Base-by-base conservation (phyloP, 371 early-diverging fungal species). In the Actinomucor elegans region DNA sequence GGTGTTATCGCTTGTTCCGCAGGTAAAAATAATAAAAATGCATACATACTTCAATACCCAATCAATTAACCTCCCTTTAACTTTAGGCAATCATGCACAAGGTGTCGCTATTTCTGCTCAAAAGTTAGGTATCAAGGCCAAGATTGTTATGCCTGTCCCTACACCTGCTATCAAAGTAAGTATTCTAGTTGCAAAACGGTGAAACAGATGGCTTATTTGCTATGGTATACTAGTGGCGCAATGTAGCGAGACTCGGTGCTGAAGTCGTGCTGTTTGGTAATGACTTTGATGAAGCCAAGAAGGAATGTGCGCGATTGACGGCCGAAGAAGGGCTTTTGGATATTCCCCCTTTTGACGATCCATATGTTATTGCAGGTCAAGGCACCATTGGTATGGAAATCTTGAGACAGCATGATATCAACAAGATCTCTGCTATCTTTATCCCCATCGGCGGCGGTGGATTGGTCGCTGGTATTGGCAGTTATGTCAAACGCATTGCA, bases 1-100 rank as follows among this genome's bases (percentile, higher is more conserved):
- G 98, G 98, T 4, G 94, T 98, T 27, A 90, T 97, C 54, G 94
- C 94, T n/a, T 93, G 94, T 57, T 94, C 94, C 32, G 97, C 97
- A 8, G 97, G 88, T 72, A 69, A 46, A 14, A 6, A 11, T 23
- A 27, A 35, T 8, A 33, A 20, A 17, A 4, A 44, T 17, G 14
- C 12, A 29, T 3, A 21, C 8, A n/a, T 35, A 40, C 18, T 5
- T 18, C 4, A 15, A 9, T 14, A 31, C 36, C 44, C 21, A 29
- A 8, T 9, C 9, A 2, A 15, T 40, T 40, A 11, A 14, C 11
- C 15, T 40, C 21, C n/a, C 41, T n/a, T 23, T 17, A 9, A 21
- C 3, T 38, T 27, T 29, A 83, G 81, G 94, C 24, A 97, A 96
- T 70, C 96, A 96, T 69, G 96, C 96, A 4, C 97, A 96, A 68